Base-by-base conservation (phyloP, 345 rosid genomes). In the Eucalyptus camaldulensis region DNA sequence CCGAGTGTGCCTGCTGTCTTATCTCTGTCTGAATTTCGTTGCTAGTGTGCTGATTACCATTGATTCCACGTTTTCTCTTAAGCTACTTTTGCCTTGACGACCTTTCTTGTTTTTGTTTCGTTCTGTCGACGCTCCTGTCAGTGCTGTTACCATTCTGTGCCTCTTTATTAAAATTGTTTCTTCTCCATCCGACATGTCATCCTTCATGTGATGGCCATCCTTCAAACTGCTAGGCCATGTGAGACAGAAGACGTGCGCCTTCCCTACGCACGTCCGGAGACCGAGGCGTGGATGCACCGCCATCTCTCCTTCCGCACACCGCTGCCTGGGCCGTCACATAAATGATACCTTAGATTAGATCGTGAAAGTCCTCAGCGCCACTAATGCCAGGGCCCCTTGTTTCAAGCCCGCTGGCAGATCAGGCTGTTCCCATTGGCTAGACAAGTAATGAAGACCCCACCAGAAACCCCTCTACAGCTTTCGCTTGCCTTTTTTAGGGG, bases 231-330 rank as follows among this genome's bases (percentile, higher is more conserved):
- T 56, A 53, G 0, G 17, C 7, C 1, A 50, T 50, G 17, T 50
- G 53, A 14, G 17, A 50, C 7, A 50, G 6, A 2, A 50, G 1
- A 14, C 3, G 1, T 0, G 17, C 7, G 0, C 2, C 2, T 17
- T 14, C 17, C 6, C 17, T 50, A 0, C 17, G 1, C 53, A 5
- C 0, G 7, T 50, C 7, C 17, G 1, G 7, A 0, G 1, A 50
- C 7, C 3, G 7, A 50, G 53, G 17, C 7, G 1, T 0, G 17
- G 17, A 50, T 2, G 53, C 0, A 0, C 54, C 4, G 4, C 8
- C 54, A 51, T 16, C 21, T 21, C 1, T 6, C 21, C 4, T 51
- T 8, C 8, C 1, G 4, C 1, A 1, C 8, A 51, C 8, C 3
- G 0, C 8, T 51, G 8, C 4, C 1, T 51, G 54, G 7, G 21